Evolutionary conservation across 805 yeast genomes (phyloP).

Genomic region (Candida jianshihensis): DNA sequence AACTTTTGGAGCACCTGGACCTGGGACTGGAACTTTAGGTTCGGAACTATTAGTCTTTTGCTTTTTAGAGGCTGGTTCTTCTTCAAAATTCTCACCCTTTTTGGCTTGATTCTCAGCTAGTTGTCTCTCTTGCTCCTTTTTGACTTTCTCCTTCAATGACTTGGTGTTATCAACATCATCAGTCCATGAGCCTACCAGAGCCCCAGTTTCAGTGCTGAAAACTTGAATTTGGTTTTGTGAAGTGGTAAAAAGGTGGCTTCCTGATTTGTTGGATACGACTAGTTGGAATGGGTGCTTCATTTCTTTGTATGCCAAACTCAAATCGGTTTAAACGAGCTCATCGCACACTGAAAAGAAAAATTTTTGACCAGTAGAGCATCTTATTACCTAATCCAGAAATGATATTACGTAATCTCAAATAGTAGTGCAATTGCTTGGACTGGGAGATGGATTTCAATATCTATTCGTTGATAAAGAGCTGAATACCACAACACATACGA

Average conservation of each 20-base stretch:
- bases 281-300: constrained; percentile 74
- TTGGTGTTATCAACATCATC: constrained; percentile 48
- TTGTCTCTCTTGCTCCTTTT: constrained; percentile 26
- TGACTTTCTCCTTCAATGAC: constrained; percentile 40
- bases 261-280: constrained; percentile 36
- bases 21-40: constrained; percentile 54
- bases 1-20: constrained; percentile 62
- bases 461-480: no score
- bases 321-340: no score
- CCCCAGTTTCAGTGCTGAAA: constrained; percentile 34
- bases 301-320: no score
- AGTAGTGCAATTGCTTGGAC: no score
- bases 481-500: no score
- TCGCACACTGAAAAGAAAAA: not conserved
- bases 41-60: constrained; percentile 28
- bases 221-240: constrained; percentile 55
- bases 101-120: constrained; percentile 1
- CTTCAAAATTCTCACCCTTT: constrained; percentile 15
- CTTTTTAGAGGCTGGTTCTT: constrained; percentile 25
- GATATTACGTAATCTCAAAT: no score
- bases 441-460: no score
- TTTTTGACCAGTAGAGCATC: no score
- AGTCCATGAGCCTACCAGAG: constrained; percentile 51
- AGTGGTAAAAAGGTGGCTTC: constrained; percentile 45
- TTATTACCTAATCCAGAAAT: no score